Evolutionary conservation across 169 alveolate species (phyloP).

Genomic region (Plasmodium malariae): DNA sequence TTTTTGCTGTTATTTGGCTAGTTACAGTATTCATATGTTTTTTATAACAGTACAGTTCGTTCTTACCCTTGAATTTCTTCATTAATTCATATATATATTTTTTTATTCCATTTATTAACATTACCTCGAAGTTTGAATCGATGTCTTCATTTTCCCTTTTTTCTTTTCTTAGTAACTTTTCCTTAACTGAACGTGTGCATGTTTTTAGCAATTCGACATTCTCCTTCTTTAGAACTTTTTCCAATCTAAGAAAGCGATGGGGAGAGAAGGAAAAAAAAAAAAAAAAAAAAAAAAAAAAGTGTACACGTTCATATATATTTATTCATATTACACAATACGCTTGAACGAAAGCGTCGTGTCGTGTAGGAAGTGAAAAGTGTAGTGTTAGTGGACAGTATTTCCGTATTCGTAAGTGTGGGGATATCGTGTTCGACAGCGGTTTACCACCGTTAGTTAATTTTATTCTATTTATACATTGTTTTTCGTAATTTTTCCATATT

Average conservation of each 20-base stretch:
- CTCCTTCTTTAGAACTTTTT: slow-evolving; percentile 13
- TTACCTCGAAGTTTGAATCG: slow-evolving; percentile 24
- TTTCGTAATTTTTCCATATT: no score
- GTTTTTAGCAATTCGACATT: slow-evolving; percentile 20
- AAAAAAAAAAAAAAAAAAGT: neutral
- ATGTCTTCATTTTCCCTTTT: slow-evolving; percentile 46
- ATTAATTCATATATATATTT: slow-evolving; percentile 36
- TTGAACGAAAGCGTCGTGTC: no score
- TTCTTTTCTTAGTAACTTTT: slow-evolving; percentile 33
- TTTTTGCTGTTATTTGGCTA: slow-evolving; percentile 4
- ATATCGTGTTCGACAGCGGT: no score
- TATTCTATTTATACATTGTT: no score
- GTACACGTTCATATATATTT: no score
- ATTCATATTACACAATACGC: no score
- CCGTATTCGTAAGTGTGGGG: no score
- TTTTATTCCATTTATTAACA: slow-evolving; percentile 31
- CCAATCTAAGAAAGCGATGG: neutral
- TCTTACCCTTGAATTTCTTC: slow-evolving; percentile 23
- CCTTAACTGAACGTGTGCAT: slow-evolving; percentile 33
- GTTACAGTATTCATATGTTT: slow-evolving; percentile 27
- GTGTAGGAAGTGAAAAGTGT: neutral
- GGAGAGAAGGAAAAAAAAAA: neutral
- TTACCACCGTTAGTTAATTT: no score
- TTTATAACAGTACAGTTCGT: slow-evolving; percentile 25
- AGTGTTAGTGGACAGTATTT: no score